phyloP scores from a whole-genome alignment of 331 rosid genomes.

The Quercus tomentella region DNA sequence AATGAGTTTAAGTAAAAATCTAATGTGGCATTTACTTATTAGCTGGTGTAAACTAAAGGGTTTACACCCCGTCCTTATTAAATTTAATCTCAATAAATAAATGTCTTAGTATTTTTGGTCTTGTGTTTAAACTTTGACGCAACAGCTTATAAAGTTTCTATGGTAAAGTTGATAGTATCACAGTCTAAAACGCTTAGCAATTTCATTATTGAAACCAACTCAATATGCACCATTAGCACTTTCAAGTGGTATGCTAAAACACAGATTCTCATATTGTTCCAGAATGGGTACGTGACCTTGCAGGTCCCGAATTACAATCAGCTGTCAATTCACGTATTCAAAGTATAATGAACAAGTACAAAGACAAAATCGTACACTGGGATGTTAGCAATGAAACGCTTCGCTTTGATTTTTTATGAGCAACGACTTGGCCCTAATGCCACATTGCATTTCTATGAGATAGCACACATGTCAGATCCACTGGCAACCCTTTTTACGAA shows the following conservation, averaged over 20 bases:
- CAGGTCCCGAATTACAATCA: conserved; percentile 33
- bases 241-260: background rate
- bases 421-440: conserved; percentile 68
- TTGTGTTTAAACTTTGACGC: no score
- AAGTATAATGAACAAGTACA: conserved; percentile 69
- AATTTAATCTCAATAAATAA: no score
- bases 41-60: no score
- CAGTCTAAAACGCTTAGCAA: no score
- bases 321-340: conserved; percentile 62
- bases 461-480: conserved; percentile 72
- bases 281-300: conserved; percentile 83
- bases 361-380: conserved; percentile 82
- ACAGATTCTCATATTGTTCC: background rate
- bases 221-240: background rate
- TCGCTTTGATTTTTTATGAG: conserved; percentile 89
- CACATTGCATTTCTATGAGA: conserved; percentile 54
- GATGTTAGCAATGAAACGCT: conserved; percentile 97
- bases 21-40: no score
- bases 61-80: no score
- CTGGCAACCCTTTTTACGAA: conserved; percentile 76
- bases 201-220: background rate
- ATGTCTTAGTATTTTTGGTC: no score
- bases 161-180: no score
- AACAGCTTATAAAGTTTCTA: no score
- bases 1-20: no score